Base-by-base conservation (phyloP, 805 yeast species). In the Komagataella populi region DNA sequence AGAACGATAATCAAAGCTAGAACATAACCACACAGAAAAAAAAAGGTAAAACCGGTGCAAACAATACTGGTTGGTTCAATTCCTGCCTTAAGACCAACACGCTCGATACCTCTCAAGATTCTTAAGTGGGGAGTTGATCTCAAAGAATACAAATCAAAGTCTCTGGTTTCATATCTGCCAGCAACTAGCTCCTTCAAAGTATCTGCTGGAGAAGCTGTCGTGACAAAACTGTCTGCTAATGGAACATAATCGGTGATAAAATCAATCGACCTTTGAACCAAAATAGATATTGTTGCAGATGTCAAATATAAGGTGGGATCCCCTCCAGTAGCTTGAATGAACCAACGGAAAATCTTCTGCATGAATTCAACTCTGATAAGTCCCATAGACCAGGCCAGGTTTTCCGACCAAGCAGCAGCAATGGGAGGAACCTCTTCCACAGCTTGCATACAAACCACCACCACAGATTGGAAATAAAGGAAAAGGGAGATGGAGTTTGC, bases 321-420 rank as follows among this genome's bases (percentile, higher is more conserved):
- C 46, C 97, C 97, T 49, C 97, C 97, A 1, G 97, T 89, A 24
- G 93, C 69, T 63, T 86, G 89, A 47, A 86, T 78, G 59, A 82
- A 86, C 95, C 95, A 86, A 59, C 91, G 72, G 65, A 86, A 83
- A 55, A 86, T 82, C 54, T 79, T 70, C 67, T 90, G 96, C 96
- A 90, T 86, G 63, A 89, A 90, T 2, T 62, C 60, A 45, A 85
- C 77, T 63, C 83, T 72, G 58, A 90, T 87, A 54, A 90, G 72
- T 2, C 97, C 97, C 85, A 90, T 86, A 1, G 96, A 87, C 97
- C 97, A 90, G 24, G 88, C 89, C 60, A 90, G 72, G 62, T 90
- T 89, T 65, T 87, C 95, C 6, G 89, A 72, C 97, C 97, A 90
- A 7, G 96, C 81, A 10, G 85, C 76, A 6, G 96, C 96, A 60